phyloP scores from a whole-genome alignment of 176 grass and related monocot species.

The Thinopyrum elongatum region DNA sequence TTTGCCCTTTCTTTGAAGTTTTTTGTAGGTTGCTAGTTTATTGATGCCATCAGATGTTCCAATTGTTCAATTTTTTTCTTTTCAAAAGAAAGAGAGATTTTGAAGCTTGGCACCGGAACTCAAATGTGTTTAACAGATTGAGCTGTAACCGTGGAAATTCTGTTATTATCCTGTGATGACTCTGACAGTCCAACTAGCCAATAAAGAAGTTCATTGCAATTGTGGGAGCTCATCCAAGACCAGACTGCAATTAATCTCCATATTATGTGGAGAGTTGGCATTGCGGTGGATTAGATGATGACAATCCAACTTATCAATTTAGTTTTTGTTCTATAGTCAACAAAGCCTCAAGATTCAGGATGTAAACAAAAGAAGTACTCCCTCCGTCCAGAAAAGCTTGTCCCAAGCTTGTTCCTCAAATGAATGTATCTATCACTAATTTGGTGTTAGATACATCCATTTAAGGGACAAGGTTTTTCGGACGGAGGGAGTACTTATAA shows the following conservation, averaged over 20 bases:
- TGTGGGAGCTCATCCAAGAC: not conserved
- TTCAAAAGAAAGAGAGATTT: not conserved
- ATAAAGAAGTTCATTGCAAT: not conserved
- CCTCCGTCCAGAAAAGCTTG: too few species aligned
- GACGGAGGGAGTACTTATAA: too few species aligned
- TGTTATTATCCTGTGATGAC: not conserved
- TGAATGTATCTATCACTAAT: too few species aligned
- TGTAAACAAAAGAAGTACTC: too few species aligned
- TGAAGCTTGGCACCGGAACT: not conserved
- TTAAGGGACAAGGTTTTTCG: too few species aligned
- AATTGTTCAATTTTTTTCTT: constrained; percentile 9
- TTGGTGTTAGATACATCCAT: too few species aligned
- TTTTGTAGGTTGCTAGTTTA: constrained; percentile 27
- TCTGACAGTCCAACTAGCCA: not conserved
- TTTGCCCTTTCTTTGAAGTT: not conserved
- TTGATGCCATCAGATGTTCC: constrained; percentile 11
- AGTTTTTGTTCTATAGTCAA: too few species aligned
- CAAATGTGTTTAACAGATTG: not conserved
- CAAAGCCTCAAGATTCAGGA: too few species aligned
- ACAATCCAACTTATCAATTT: too few species aligned
- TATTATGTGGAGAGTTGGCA: not conserved
- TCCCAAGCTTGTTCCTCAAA: too few species aligned
- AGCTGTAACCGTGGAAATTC: not conserved
- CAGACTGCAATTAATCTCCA: not conserved
- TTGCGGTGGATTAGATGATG: too few species aligned